A percentile compares a stretch with the other conserved stretches of the same genome.
Evolutionary conservation across 2,329 filamentous ascomycete species (phyloP).

Genomic region (Alternaria incomplexa): DNA sequence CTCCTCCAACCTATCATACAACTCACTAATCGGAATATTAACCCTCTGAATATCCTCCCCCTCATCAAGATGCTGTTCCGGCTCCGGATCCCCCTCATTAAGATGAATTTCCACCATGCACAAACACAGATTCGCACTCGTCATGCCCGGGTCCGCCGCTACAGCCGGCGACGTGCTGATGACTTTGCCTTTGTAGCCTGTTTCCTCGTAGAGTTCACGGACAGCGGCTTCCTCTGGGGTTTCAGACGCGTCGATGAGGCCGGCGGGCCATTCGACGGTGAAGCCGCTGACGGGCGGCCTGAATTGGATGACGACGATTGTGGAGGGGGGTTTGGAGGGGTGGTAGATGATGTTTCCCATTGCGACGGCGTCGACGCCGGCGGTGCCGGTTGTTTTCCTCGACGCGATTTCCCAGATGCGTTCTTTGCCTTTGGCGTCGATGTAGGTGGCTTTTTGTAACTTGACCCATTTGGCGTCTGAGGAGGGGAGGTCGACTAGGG

Average conservation of each 20-base stretch:
- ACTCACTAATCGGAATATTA: constrained; percentile 27
- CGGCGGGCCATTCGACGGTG: constrained; percentile 63
- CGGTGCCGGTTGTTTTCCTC: constrained; percentile 66
- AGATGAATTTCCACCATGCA: constrained; percentile 35
- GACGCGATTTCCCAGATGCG: constrained; percentile 75
- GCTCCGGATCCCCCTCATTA: constrained; percentile 24
- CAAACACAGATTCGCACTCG: constrained; percentile 32
- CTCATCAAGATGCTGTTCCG: constrained; percentile 37
- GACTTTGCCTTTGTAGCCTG: constrained; percentile 62
- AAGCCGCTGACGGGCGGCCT: constrained; percentile 64
- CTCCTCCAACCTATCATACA: constrained; percentile 29
- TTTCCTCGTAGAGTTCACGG: constrained; percentile 67
- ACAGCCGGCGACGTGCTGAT: constrained; percentile 24
- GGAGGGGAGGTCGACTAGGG: constrained; percentile 29
- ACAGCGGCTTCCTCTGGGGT: constrained; percentile 63
- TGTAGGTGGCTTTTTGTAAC: constrained; percentile 57
- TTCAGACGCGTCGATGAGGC: constrained; percentile 58
- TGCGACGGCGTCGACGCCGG: constrained; percentile 66
- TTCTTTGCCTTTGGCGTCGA: constrained; percentile 62
- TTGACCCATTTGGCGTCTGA: constrained; percentile 36
- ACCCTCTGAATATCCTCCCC: constrained; percentile 38
- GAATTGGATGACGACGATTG: constrained; percentile 57
- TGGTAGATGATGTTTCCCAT: constrained; percentile 69
- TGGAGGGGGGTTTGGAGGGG: constrained; percentile 33
- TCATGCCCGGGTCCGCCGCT: constrained; percentile 36